Conservation (phyloP, 2,329 filamentous ascomycete genomes). For the Keithomyces neogunnii region DNA sequence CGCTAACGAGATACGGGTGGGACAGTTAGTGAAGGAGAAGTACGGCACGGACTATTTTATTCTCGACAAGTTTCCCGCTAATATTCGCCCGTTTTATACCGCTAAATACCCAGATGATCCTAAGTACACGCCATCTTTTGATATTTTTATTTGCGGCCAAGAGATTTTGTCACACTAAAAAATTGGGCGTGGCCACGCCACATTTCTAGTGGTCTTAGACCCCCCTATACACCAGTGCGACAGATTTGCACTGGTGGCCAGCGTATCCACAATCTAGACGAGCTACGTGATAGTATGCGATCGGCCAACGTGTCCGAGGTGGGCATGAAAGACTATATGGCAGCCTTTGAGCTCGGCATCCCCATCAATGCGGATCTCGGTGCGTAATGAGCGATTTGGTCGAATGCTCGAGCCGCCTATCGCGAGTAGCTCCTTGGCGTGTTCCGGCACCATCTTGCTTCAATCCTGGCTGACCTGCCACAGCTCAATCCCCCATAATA, state of each 20-base stretch:
- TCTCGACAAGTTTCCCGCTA: conserved; percentile 82
- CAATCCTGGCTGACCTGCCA: too few species aligned
- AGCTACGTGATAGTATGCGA: conserved; percentile 69
- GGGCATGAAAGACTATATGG: conserved; percentile 85
- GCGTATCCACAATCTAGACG: conserved; percentile 73
- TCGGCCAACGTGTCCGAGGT: conserved; percentile 65
- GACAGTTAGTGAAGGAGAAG: conserved; percentile 76
- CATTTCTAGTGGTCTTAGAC: too few species aligned
- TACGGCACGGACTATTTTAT: conserved; percentile 89
- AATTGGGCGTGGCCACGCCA: too few species aligned
- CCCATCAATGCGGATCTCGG: conserved; percentile 86
- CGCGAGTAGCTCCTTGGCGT: too few species aligned
- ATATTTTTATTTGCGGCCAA: conserved; percentile 89
- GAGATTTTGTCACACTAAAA: too few species aligned
- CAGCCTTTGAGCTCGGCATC: conserved; percentile 79
- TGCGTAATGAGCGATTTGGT: conserved; percentile 83
- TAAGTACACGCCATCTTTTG: conserved; percentile 80
- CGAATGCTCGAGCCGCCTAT: conserved; percentile 57
- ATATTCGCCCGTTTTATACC: conserved; percentile 83
- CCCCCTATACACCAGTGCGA: too few species aligned
- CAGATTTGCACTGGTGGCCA: conserved; percentile 89
- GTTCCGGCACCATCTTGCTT: too few species aligned
- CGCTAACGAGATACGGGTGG: conserved; percentile 77
- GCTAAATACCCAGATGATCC: conserved; percentile 71
- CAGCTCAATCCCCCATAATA: too few species aligned